phyloP scores from a whole-genome alignment of 345 rosid genomes.

The Chamaenerion angustifolium region DNA sequence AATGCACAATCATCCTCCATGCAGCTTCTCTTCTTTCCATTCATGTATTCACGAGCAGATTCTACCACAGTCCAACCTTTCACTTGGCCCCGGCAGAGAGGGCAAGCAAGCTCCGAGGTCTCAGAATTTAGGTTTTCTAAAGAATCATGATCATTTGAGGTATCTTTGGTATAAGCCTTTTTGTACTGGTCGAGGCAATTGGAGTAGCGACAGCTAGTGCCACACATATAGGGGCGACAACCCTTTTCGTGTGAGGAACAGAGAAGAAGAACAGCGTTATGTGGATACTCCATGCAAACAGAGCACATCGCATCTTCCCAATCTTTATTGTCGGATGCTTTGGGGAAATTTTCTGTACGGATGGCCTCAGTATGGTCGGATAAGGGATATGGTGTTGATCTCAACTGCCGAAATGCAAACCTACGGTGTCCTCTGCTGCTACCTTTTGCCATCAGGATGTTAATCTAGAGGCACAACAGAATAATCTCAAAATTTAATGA shows the following conservation, averaged over 20 bases:
- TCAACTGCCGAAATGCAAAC: slow-evolving; percentile 32
- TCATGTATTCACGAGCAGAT: slow-evolving; percentile 64
- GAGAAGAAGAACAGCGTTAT: slow-evolving; percentile 92
- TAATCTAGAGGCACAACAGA: background rate
- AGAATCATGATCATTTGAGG: slow-evolving; percentile 17
- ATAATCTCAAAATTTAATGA: background rate
- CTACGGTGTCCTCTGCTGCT: slow-evolving; percentile 45
- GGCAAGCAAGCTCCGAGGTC: slow-evolving; percentile 58
- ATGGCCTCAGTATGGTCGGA: slow-evolving; percentile 4
- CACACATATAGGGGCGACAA: slow-evolving; percentile 97
- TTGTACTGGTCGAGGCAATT: slow-evolving; percentile 92
- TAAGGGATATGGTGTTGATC: slow-evolving; percentile 41
- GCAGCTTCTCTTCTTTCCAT: slow-evolving; percentile 69
- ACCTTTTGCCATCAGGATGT: slow-evolving; percentile 38
- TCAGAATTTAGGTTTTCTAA: slow-evolving; percentile 38
- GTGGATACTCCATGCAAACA: slow-evolving; percentile 96
- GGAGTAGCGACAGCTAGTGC: slow-evolving; percentile 87
- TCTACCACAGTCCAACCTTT: slow-evolving; percentile 97
- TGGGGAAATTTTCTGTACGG: slow-evolving; percentile 31
- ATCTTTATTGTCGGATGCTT: slow-evolving; percentile 47
- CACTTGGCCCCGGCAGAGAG: slow-evolving; percentile 93
- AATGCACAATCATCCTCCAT: slow-evolving; percentile 86
- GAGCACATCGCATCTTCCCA: slow-evolving; percentile 86
- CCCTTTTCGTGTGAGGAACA: slow-evolving; percentile 97
- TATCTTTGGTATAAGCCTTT: slow-evolving; percentile 60